Percentiles rank a stretch among this genome's conserved stretches.
These are phyloP conservation scores for Sporothrix mexicana DNA, from an alignment of 2,329 filamentous ascomycete genomes.

Conservation along the genomic window DNA sequence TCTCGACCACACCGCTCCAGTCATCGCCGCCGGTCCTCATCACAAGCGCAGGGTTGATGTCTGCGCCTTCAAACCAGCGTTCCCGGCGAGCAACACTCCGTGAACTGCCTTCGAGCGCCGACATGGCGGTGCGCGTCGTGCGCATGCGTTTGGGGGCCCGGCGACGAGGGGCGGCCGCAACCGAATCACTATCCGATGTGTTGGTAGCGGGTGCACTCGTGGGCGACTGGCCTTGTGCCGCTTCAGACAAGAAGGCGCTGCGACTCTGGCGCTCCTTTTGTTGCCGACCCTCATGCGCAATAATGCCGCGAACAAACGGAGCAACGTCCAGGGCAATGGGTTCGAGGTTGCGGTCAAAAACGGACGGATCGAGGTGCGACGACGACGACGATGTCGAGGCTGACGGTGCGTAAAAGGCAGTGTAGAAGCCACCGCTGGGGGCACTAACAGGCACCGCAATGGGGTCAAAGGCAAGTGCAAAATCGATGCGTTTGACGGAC, in stretches of 20 bases:
- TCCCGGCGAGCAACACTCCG: conserved; percentile 68
- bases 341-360: conserved; percentile 73
- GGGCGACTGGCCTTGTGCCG: background rate
- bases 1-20: conserved; percentile 39
- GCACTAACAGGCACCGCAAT: conserved; percentile 56
- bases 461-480: conserved; percentile 65
- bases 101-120: conserved; percentile 71
- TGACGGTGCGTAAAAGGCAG: conserved; percentile 39
- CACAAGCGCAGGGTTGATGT: conserved; percentile 61
- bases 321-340: conserved; percentile 78
- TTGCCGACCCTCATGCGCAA: conserved; percentile 73
- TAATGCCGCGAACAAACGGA: conserved; percentile 87
- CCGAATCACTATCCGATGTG: conserved; percentile 10
- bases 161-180: background rate
- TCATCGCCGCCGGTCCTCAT: conserved; percentile 58
- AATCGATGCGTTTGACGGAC: conserved; percentile 56
- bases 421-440: conserved; percentile 7
- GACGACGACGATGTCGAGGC: conserved; percentile 40
- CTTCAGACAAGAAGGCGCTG: conserved; percentile 60
- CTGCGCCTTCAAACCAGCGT: conserved; percentile 65
- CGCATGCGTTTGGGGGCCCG: conserved; percentile 58
- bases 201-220: conserved; percentile 13
- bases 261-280: conserved; percentile 68
- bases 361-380: conserved; percentile 66
- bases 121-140: conserved; percentile 71